phyloP scores from a whole-genome alignment of 2,329 filamentous ascomycete species.

The Rhynchosporium secalis region DNA sequence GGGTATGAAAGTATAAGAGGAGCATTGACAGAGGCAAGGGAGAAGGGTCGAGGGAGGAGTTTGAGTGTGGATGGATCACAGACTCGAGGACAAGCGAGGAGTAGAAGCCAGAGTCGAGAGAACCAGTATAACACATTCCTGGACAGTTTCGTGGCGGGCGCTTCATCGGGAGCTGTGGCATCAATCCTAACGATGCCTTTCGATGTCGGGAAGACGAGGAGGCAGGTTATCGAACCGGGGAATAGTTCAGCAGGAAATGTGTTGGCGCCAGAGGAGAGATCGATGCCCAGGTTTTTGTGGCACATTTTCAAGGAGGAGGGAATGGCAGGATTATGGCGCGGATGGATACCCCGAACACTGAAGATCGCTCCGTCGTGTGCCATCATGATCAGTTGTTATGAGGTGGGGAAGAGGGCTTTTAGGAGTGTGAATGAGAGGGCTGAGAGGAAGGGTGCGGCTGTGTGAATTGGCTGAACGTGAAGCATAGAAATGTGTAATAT shows the following conservation, averaged over 20 bases:
- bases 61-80: constrained; percentile 42
- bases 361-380: constrained; percentile 96
- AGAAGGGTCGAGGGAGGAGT: constrained; percentile 48
- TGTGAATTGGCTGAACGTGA: too few relatives aligned
- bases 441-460: constrained; percentile 30
- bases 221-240: constrained; percentile 72
- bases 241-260: constrained; percentile 42
- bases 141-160: constrained; percentile 88
- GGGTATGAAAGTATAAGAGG: constrained; percentile 86
- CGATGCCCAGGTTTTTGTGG: constrained; percentile 80
- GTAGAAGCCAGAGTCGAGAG: constrained; percentile 62
- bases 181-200: constrained; percentile 92
- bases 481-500: constrained; percentile 20
- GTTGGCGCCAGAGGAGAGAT: constrained; percentile 67
- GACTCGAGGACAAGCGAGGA: constrained; percentile 46
- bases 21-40: constrained; percentile 67
- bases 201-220: constrained; percentile 94
- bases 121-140: constrained; percentile 76
- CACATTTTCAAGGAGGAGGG: constrained; percentile 92
- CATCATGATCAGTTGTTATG: constrained; percentile 99
- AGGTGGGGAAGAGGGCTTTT: constrained; percentile 90
- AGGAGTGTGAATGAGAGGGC: constrained; percentile 66
- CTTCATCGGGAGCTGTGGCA: constrained; percentile 77
- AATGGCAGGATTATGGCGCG: constrained; percentile 76
- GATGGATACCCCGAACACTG: constrained; percentile 86